These are phyloP conservation scores for Lablab purpureus DNA, from an alignment of 306 rosid genomes.

Conservation along the genomic window DNA sequence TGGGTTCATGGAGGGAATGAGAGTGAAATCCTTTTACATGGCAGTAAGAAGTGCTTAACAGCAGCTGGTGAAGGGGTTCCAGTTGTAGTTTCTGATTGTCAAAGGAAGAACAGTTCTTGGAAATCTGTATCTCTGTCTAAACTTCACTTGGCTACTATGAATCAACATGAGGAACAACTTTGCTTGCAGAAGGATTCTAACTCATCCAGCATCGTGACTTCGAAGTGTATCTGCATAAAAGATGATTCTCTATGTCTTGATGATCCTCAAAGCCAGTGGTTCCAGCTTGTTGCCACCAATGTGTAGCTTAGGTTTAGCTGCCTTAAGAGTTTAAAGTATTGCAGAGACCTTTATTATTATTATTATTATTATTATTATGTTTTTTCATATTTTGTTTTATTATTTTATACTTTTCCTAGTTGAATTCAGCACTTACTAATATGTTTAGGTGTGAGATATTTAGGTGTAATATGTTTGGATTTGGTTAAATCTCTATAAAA, in stretches of 20 bases:
- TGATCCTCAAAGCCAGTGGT: constrained; percentile 63
- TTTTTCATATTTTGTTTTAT: too few species aligned
- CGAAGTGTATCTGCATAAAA: constrained; percentile 55
- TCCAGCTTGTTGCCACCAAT: constrained; percentile 55
- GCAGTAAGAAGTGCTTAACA: constrained; percentile 42
- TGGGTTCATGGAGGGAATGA: constrained; percentile 44
- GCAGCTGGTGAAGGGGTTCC: constrained; percentile 48
- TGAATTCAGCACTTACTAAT: too few species aligned
- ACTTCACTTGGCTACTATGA: constrained; percentile 56
- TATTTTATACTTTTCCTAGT: too few species aligned
- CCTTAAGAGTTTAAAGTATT: not conserved
- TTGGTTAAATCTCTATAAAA: too few species aligned
- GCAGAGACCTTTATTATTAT: too few species aligned
- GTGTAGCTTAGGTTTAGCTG: constrained; percentile 38
- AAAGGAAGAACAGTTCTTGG: constrained; percentile 50
- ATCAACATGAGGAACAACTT: constrained; percentile 29
- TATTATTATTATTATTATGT: too few species aligned
- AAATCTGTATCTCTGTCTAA: constrained; percentile 42
- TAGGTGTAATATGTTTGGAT: too few species aligned
- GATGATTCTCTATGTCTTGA: constrained; percentile 55
- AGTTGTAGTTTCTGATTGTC: constrained; percentile 48
- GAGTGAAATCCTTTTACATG: constrained; percentile 32
- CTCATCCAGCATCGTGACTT: constrained; percentile 49
- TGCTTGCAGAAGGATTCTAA: constrained; percentile 51
- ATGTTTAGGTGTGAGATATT: too few species aligned